These are phyloP conservation scores for Mucuna pruriens DNA, from an alignment of 306 rosid species.

Conservation along the genomic window DNA sequence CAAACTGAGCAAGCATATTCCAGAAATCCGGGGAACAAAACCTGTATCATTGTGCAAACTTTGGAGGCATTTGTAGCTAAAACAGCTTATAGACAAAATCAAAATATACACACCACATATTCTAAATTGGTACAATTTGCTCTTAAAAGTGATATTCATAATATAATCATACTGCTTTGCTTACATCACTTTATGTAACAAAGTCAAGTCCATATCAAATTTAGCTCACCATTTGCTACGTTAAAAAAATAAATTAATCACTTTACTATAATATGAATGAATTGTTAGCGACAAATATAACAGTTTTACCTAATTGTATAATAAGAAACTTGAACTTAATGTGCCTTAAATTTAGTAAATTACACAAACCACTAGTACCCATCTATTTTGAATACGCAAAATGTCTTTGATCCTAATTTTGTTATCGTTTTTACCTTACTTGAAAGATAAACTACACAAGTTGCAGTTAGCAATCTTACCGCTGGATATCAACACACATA, in stretches of 20 bases:
- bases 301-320: too few relatives aligned
- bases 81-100: slow-evolving; percentile 27
- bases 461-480: too few relatives aligned
- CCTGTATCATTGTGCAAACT: neutral
- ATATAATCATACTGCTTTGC: neutral
- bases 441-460: too few relatives aligned
- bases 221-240: neutral
- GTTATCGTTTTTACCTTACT: too few relatives aligned
- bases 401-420: too few relatives aligned
- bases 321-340: too few relatives aligned
- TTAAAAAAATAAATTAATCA: neutral
- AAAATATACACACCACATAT: neutral
- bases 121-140: neutral
- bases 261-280: neutral
- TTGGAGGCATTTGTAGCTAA: slow-evolving; percentile 21
- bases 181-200: neutral
- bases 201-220: neutral
- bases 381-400: too few relatives aligned
- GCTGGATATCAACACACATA: too few relatives aligned
- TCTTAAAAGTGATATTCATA: neutral
- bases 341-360: too few relatives aligned
- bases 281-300: neutral
- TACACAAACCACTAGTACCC: too few relatives aligned
- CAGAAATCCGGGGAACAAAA: slow-evolving; percentile 24
- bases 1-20: neutral